Percentiles rank a stretch among this genome's conserved stretches.
Evolutionary conservation across 352 stramenopile species (phyloP).

Genomic region (Plasmopara halstedii): DNA sequence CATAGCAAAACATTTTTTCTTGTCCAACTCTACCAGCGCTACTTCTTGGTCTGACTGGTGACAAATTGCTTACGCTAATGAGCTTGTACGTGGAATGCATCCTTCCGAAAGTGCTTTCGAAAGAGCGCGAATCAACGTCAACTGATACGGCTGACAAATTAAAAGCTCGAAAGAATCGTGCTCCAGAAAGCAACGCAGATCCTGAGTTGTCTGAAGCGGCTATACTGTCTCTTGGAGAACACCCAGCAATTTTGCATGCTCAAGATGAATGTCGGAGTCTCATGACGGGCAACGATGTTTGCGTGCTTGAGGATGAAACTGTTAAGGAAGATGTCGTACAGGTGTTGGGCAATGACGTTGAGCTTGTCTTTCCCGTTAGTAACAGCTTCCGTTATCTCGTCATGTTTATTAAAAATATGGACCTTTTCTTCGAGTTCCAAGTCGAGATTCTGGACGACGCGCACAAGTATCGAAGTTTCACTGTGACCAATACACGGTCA

Average conservation of each 20-base stretch:
- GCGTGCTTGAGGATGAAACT: constrained; percentile 58
- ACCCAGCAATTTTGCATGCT: constrained; percentile 41
- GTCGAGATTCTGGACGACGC: constrained; percentile 63
- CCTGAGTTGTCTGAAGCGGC: constrained; percentile 17
- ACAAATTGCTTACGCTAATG: constrained; percentile 43
- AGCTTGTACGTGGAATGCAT: constrained; percentile 52
- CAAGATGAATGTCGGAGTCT: constrained; percentile 56
- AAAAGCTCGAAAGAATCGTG: constrained; percentile 12
- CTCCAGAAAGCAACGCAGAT: constrained; percentile 6
- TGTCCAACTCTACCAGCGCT: constrained; percentile 14
- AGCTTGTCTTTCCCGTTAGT: constrained; percentile 55
- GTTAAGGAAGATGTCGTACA: constrained; percentile 79
- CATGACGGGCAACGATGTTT: constrained; percentile 60
- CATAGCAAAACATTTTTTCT: constrained; percentile 18
- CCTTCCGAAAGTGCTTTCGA: constrained; percentile 31
- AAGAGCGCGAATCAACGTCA: constrained; percentile 10
- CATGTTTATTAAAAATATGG: constrained; percentile 76
- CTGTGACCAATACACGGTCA: constrained; percentile 60
- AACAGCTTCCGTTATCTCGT: constrained; percentile 79
- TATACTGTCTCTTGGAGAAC: constrained; percentile 37
- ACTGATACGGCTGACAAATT: constrained; percentile 1
- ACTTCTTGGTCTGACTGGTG: constrained; percentile 45
- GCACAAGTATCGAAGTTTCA: constrained; percentile 54
- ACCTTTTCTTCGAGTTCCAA: constrained; percentile 64
- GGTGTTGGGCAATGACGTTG: constrained; percentile 50